Base-by-base conservation (phyloP, 768 basidiomycete species). In the Mrakia blollopis region DNA sequence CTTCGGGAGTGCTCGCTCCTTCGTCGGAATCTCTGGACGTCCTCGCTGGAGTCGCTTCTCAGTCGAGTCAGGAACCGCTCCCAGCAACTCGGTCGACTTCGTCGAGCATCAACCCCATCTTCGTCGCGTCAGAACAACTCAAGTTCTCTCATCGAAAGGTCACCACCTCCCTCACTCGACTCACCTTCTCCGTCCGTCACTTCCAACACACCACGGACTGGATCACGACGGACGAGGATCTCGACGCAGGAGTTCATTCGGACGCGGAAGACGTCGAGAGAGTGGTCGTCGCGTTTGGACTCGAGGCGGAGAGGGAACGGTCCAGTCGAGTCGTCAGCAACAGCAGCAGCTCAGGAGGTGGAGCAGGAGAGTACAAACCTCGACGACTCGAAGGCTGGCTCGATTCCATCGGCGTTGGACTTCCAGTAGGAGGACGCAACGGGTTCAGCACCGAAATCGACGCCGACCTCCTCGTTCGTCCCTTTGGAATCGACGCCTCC, bases 241-340 rank as follows among this genome's bases (percentile, higher is more conserved):
- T 54, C 9, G 57, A 71, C 28, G 60, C 57, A 14, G 67, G 67
- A n/a, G 35, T 76, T 13, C 63, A 44, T 16, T 14, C 67, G 32
- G 72, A 77, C 30, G 77, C 77, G 16, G 77, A 78, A 61, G 77
- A 78, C 37, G 54, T 78, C 37, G 77, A 78, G 67, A 37, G 77
- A 21, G 65, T 70, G 10, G 77, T 78, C n/a, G 72, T 78, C 54
- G 77, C 77, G 16, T 78, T 78, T 25, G 77, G 77, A 13, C 73
- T 67, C 41, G 79, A 41, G 78, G 72, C 52, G 16, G 75, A 70
- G 67, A 75, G 77, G n/a, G 74, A 77, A 6, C 62, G 74, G 25
- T 62, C 44, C 39, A 62, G 35, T 88, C 82, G 84, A 92, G 65
- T 86, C 75, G 84, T 84, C 76, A 79, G 85, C 76, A 79, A 85